Base-by-base conservation (phyloP, 768 basidiomycete species). In the Lactifluus volemus region DNA sequence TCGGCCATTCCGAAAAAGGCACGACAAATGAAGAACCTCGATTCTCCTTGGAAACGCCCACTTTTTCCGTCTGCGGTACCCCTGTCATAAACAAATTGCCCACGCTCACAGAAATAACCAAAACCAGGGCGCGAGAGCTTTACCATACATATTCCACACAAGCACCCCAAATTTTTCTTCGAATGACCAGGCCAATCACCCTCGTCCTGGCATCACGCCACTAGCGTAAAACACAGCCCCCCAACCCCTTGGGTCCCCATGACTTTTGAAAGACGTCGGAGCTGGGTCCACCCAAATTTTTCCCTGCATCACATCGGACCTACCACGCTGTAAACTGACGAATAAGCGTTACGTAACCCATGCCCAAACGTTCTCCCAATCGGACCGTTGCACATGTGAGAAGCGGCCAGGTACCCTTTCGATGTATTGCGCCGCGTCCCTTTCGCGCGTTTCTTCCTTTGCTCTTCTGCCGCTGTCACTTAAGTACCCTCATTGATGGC, bases 291-390 rank as follows among this genome's bases (percentile, higher is more conserved):
- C 42, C 49, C 44, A 21, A 41, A 21, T n/a, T n/a, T 5, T 52
- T 6, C 2, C 42, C 48, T 7, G 44, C 60, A 61, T 61, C 60
- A 57, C 49, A 61, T 61, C 60, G 15, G 42, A 61, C 56, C 55
- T 41, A 49, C 39, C 49, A 52, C 12, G 59, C 39, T 10, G 5
- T n/a, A n/a, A n/a, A n/a, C n/a, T 25, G 15, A 19, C 19, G 14
- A 42, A 19, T n/a, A 49, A 49, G 49, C 57, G 29, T 25, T 25
- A 25, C 25, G 25, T 25, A 41, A 49, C 15, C 38, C 15, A 25
- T n/a, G n/a, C n/a, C n/a, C n/a, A n/a, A n/a, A n/a, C n/a, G n/a
- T n/a, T 25, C 25, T 1, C n/a, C 49, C 49, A 56, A 49, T 41
- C 53, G 30, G 52, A 19, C 25, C 48, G 48, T 25, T 34, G 17